Percentiles rank a stretch among this genome's conserved stretches.
Conservation (phyloP, 1,139 yeast species). For the Ogataea hybrid region DNA sequence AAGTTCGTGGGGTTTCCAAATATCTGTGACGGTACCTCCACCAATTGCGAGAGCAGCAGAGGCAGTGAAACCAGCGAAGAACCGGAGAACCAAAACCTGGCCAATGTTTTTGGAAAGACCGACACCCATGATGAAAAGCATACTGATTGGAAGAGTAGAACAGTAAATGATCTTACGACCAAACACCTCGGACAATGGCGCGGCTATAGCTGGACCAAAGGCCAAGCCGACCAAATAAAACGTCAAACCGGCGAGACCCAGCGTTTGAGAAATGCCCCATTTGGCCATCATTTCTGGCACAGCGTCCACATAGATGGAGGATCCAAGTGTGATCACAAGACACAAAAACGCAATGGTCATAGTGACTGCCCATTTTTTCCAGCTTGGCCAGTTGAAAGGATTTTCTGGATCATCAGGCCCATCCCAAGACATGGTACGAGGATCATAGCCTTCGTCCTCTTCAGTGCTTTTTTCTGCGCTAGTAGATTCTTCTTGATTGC, state of each 20-base stretch:
- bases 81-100: constrained; percentile 64
- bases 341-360: constrained; percentile 62
- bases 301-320: constrained; percentile 65
- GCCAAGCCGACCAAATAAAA: constrained; percentile 74
- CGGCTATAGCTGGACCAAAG: constrained; percentile 70
- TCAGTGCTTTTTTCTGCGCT: constrained; percentile 1
- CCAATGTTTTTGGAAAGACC: constrained; percentile 60
- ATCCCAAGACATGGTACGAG: constrained; percentile 58
- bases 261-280: constrained; percentile 53
- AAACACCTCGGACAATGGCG: constrained; percentile 72
- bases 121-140: constrained; percentile 76
- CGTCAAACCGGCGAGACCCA: constrained; percentile 65
- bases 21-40: constrained; percentile 81
- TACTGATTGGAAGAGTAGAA: constrained; percentile 59
- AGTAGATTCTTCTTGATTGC: constrained; percentile 7
- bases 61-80: constrained; percentile 76
- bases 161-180: constrained; percentile 69
- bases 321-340: constrained; percentile 68
- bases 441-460: constrained; percentile 32
- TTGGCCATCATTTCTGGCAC: constrained; percentile 47
- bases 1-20: constrained; percentile 63
- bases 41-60: constrained; percentile 87
- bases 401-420: constrained; percentile 54
- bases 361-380: constrained; percentile 64
- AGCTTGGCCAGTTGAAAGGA: constrained; percentile 63